Conservation (phyloP, 106 monocot species). For the Chionographis japonica region DNA sequence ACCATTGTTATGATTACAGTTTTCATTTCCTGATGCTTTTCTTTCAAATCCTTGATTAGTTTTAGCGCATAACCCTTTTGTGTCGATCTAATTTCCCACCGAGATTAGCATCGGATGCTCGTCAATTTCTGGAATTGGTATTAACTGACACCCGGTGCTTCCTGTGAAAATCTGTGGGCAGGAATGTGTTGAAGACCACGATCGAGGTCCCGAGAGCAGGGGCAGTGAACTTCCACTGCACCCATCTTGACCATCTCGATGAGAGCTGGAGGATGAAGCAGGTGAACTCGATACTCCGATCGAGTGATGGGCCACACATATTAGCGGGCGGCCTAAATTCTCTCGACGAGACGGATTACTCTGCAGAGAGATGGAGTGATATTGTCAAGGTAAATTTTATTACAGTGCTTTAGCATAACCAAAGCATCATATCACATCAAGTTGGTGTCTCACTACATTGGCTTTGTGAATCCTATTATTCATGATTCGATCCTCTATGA, state of each 20-base stretch:
- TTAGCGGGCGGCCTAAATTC: conserved; percentile 77
- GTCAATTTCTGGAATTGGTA: too few species aligned
- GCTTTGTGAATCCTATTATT: too few species aligned
- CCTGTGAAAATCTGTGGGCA: conserved; percentile 7
- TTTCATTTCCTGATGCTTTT: not conserved
- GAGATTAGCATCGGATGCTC: too few species aligned
- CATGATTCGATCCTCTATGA: too few species aligned
- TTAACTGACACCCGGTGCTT: not conserved
- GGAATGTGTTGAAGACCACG: conserved; percentile 77
- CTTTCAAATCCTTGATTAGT: too few species aligned
- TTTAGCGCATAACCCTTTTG: too few species aligned
- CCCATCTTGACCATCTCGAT: conserved; percentile 86
- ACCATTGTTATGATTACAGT: too few species aligned
- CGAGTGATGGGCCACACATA: conserved; percentile 64
- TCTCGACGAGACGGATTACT: conserved; percentile 79
- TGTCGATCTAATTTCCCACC: too few species aligned
- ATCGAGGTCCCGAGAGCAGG: conserved; percentile 53
- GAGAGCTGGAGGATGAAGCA: conserved; percentile 96
- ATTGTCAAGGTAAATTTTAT: conserved; percentile 36
- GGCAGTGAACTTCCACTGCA: conserved; percentile 64
- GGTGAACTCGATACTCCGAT: conserved; percentile 55
- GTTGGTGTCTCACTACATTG: too few species aligned
- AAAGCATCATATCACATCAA: too few species aligned
- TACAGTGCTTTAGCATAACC: too few species aligned
- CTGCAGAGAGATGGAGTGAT: conserved; percentile 63